Conservation (phyloP, 2,329 filamentous ascomycete genomes). For the Phaeosphaeriaceae sp. region DNA sequence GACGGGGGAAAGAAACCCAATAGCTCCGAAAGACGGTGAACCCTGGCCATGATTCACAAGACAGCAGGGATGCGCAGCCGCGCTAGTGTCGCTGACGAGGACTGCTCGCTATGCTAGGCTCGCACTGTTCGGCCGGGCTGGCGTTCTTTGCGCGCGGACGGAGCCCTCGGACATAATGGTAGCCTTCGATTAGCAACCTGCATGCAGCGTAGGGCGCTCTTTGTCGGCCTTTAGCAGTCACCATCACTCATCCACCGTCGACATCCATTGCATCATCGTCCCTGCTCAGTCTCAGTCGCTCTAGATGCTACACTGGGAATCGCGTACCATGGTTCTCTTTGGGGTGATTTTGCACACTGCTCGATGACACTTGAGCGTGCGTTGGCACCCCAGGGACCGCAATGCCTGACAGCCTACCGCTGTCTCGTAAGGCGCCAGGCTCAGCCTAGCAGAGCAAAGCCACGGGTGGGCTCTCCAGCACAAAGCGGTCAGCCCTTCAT, state of each 20-base stretch:
- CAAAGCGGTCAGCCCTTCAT: slow-evolving; percentile 32
- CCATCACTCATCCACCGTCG: slow-evolving; percentile 21
- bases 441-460: slow-evolving; percentile 18
- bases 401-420: slow-evolving; percentile 29
- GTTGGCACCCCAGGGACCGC: slow-evolving; percentile 12
- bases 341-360: slow-evolving; percentile 9
- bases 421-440: slow-evolving; percentile 32
- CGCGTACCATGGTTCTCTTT: slow-evolving; percentile 10
- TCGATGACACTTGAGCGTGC: slow-evolving; percentile 4
- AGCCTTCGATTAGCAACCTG: slow-evolving; percentile 20
- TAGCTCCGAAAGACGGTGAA: slow-evolving; percentile 9
- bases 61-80: slow-evolving; percentile 16
- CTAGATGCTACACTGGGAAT: background rate
- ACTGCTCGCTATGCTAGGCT: slow-evolving; percentile 3
- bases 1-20: slow-evolving; percentile 4
- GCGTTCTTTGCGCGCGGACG: background rate
- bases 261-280: slow-evolving; percentile 19
- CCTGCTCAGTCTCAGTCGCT: background rate
- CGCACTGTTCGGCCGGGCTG: slow-evolving; percentile 7
- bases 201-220: slow-evolving; percentile 5
- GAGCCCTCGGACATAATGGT: background rate
- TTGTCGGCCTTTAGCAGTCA: slow-evolving; percentile 25
- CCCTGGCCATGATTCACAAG: slow-evolving; percentile 29
- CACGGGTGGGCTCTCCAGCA: slow-evolving; percentile 21
- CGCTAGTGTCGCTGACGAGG: slow-evolving; percentile 11